Evolutionary conservation across 495 filamentous ascomycete species (phyloP), one percentile per base, ranked within the genome.

Genomic region (Penicillium paradoxum): DNA sequence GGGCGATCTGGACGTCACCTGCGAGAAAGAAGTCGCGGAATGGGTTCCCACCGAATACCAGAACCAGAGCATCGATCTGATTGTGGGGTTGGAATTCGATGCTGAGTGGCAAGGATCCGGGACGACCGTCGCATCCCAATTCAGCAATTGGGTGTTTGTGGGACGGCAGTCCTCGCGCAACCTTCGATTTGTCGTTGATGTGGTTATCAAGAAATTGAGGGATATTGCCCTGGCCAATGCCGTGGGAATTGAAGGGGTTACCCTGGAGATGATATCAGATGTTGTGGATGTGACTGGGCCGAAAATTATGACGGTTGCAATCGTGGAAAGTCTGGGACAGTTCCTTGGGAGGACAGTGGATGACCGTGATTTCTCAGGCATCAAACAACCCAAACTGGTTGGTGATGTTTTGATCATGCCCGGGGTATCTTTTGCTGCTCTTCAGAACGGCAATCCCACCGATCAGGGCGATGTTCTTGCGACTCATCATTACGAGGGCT

Each of bases 1-100:
- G 59, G 77, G 76, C 55, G 81, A 84, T 56, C 74, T 83, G 22
- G 82, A 84, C 61, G 77, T 79, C 40, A 75, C 77, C 33, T 79
- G 75, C 42, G 69, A 81, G 32, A 73, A 70, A 58, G 65, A 71
- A 3, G 59, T 81, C 33, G 49, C 59, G 21, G 64, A 72, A 32
- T 85, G 81, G 72, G 68, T 85, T 10, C 80, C 82, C 3, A 59
- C 62, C 29, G 65, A 76, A 29, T 79, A 78, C 53, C 59, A 72
- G 44, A 48, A 68, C 27, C 24, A 54, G 0, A 51, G 58, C 1
- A 57, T 66, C 4, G 66, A 70, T 19, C 63, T 76, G 43, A 63
- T 77, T n/a, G 63, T 79, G 30, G 75, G 75, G 0, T 41, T 77
- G 36, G 75, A 79, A 40, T 69, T 66, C 30, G 73, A 77, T 49